Percentiles rank a stretch among this genome's conserved stretches.
Evolutionary conservation across 129 eudicot genomes (phyloP).

Genomic region (Flaveria ramosissima): DNA sequence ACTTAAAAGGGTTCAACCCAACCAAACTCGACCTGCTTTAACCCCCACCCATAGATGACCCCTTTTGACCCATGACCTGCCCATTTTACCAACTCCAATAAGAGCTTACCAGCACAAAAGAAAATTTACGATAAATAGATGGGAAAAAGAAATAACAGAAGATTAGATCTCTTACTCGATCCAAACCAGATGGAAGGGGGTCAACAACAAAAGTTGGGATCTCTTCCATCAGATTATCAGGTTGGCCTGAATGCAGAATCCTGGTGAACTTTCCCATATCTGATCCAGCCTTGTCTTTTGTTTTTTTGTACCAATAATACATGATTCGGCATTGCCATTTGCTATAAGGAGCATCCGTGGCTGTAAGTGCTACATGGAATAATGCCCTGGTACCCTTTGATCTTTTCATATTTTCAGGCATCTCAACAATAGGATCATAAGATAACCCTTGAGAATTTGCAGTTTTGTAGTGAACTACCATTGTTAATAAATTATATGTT

Average conservation of each 20-base stretch:
- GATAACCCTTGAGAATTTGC: conserved; percentile 22
- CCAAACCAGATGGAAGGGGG: conserved; percentile 72
- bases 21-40: neutral
- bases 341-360: conserved; percentile 79
- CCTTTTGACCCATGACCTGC: neutral
- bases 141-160: conserved; percentile 8
- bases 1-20: neutral
- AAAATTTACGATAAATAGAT: neutral
- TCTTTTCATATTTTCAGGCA: conserved; percentile 48
- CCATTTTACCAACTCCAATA: neutral
- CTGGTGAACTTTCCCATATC: conserved; percentile 76
- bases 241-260: conserved; percentile 64
- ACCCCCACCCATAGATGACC: neutral
- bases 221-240: conserved; percentile 68
- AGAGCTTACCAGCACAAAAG: neutral
- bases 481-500: conserved; percentile 51
- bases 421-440: conserved; percentile 64
- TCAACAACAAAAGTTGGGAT: conserved; percentile 71
- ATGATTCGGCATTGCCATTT: conserved; percentile 82
- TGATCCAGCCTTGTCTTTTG: conserved; percentile 56
- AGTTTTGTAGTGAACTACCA: conserved; percentile 44
- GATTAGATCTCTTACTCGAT: conserved; percentile 52
- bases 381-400: conserved; percentile 36
- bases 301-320: conserved; percentile 73
- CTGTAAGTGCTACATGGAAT: conserved; percentile 72